Percentiles rank a stretch among this genome's conserved stretches.
These are phyloP conservation scores for Nissolia schottii DNA, from an alignment of 306 rosid species.

Conservation along the genomic window DNA sequence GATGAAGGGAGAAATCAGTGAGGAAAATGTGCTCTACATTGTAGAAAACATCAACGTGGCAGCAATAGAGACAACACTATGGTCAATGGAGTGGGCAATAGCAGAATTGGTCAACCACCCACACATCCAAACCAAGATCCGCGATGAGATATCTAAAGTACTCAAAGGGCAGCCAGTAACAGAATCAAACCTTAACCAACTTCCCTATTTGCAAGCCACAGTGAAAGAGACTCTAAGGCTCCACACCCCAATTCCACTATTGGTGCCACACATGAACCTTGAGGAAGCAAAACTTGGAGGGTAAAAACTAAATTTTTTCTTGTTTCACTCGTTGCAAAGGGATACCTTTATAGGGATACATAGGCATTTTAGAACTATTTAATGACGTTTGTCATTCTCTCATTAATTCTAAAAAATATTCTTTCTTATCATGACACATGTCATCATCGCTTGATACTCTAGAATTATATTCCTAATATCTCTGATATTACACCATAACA, in stretches of 20 bases:
- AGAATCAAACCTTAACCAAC: slow-evolving; percentile 56
- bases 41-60: slow-evolving; percentile 87
- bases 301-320: no score
- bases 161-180: slow-evolving; percentile 52
- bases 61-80: slow-evolving; percentile 79
- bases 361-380: no score
- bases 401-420: no score
- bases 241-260: slow-evolving; percentile 68
- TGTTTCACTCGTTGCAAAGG: no score
- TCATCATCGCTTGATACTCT: no score
- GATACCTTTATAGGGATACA: no score
- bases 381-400: no score
- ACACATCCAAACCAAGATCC: slow-evolving; percentile 51
- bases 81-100: slow-evolving; percentile 95
- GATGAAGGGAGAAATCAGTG: slow-evolving; percentile 73
- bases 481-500: no score
- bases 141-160: slow-evolving; percentile 54
- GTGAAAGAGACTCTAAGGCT: slow-evolving; percentile 73
- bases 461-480: no score
- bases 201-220: slow-evolving; percentile 72
- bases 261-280: slow-evolving; percentile 93
- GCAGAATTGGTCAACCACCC: slow-evolving; percentile 82
- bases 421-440: no score
- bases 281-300: slow-evolving; percentile 75
- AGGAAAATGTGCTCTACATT: slow-evolving; percentile 69